Conservation (phyloP, 2,329 filamentous ascomycete genomes). For the Penicillium hordei region DNA sequence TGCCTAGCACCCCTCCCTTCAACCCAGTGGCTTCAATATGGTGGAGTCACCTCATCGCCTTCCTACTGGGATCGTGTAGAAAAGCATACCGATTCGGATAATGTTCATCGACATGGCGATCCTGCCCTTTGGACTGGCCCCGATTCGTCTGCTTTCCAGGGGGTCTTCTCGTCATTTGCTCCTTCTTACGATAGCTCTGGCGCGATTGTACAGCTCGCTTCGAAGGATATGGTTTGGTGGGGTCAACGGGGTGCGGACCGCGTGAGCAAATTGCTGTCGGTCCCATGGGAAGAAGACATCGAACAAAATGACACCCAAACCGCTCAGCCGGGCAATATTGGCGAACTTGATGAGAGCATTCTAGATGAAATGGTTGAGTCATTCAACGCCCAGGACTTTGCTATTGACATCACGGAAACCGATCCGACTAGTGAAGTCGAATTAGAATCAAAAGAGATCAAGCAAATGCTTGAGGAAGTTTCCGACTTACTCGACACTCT, state of each 20-base stretch:
- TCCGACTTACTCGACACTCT: slow-evolving; percentile 62
- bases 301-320: slow-evolving; percentile 19
- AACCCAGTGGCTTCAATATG: slow-evolving; percentile 47
- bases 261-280: slow-evolving; percentile 38
- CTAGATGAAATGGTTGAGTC: slow-evolving; percentile 46
- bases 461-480: slow-evolving; percentile 56
- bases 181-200: slow-evolving; percentile 48
- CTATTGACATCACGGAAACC: slow-evolving; percentile 23
- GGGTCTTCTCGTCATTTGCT: slow-evolving; percentile 52
- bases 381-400: slow-evolving; percentile 40
- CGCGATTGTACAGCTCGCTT: slow-evolving; percentile 43
- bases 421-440: slow-evolving; percentile 33
- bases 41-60: slow-evolving; percentile 38
- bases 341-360: slow-evolving; percentile 40
- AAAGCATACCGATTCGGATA: slow-evolving; percentile 31
- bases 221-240: slow-evolving; percentile 50
- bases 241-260: slow-evolving; percentile 41
- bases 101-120: slow-evolving; percentile 28
- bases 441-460: slow-evolving; percentile 46
- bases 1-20: slow-evolving; percentile 42
- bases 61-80: slow-evolving; percentile 41
- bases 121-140: slow-evolving; percentile 32
- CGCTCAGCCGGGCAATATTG: slow-evolving; percentile 32
- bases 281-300: slow-evolving; percentile 22
- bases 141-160: slow-evolving; percentile 40